phyloP scores from a whole-genome alignment of 1,284 basidiomycete genomes.

The Apiotrichum montevideense region DNA sequence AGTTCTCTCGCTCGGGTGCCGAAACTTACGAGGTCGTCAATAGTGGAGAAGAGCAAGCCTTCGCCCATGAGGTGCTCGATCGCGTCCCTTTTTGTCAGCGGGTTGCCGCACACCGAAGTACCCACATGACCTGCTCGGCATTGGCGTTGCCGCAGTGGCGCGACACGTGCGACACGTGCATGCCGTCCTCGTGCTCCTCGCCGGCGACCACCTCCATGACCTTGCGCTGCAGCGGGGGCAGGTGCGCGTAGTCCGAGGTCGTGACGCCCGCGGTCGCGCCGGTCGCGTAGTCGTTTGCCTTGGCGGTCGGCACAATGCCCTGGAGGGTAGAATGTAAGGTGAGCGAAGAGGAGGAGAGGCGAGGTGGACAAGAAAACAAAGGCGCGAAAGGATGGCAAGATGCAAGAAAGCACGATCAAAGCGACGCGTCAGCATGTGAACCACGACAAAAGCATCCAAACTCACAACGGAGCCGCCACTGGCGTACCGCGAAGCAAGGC shows the following conservation, averaged over 20 bases:
- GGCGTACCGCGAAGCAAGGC: slow-evolving; percentile 48
- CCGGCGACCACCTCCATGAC: slow-evolving; percentile 59
- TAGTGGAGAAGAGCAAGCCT: slow-evolving; percentile 61
- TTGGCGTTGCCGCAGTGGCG: slow-evolving; percentile 28
- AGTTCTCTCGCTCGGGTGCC: background rate
- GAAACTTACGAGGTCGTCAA: slow-evolving; percentile 54
- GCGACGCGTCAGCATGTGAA: background rate
- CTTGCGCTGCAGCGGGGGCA: slow-evolving; percentile 58
- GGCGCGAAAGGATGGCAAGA: no score
- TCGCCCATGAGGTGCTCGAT: slow-evolving; percentile 64
- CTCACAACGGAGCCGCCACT: slow-evolving; percentile 29
- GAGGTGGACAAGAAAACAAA: no score
- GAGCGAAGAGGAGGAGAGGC: background rate
- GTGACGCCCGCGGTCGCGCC: slow-evolving; percentile 14
- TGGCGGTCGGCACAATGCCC: background rate
- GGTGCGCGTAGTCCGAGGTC: slow-evolving; percentile 49
- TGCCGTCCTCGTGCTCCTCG: slow-evolving; percentile 52
- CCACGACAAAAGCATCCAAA: slow-evolving; percentile 2
- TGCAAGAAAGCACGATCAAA: no score
- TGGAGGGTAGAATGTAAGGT: background rate
- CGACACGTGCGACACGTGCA: slow-evolving; percentile 59
- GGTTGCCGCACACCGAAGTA: background rate
- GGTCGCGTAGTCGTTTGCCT: slow-evolving; percentile 32
- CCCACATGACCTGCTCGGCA: slow-evolving; percentile 48
- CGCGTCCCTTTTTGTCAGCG: slow-evolving; percentile 50